Evolutionary conservation across 78 protist genomes (phyloP).

Genomic region (Neovahlkampfia damariscottae): DNA sequence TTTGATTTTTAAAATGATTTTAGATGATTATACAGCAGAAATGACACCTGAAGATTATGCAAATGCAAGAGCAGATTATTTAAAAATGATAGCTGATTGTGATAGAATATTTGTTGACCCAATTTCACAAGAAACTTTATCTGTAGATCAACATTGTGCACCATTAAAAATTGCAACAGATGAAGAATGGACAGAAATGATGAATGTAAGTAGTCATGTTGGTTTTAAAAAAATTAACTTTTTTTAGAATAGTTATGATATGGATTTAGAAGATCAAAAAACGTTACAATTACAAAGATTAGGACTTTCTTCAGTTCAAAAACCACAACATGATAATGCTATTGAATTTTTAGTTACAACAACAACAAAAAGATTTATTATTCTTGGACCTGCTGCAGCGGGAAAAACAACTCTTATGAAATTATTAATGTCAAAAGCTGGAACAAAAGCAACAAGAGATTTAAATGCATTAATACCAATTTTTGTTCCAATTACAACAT

Average conservation of each 20-base stretch:
- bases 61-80: not conserved
- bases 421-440: not conserved
- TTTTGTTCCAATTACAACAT: not conserved
- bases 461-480: not conserved
- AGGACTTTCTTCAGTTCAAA: not conserved
- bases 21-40: not conserved
- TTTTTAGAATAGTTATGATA: not conserved
- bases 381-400: not conserved
- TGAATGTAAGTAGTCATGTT: no score
- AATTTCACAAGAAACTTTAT: not conserved
- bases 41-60: not conserved
- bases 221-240: no score
- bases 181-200: not conserved
- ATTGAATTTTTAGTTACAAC: not conserved
- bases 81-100: not conserved
- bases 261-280: not conserved
- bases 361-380: not conserved
- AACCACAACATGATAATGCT: constrained; percentile 1
- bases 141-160: not conserved
- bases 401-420: not conserved
- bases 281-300: not conserved
- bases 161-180: not conserved
- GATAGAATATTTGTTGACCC: not conserved
- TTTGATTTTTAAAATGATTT: no score
- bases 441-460: not conserved